Percentiles rank a stretch among this genome's conserved stretches.
Evolutionary conservation across 768 basidiomycete species (phyloP).

Genomic region (Leccinum longicurvipes): DNA sequence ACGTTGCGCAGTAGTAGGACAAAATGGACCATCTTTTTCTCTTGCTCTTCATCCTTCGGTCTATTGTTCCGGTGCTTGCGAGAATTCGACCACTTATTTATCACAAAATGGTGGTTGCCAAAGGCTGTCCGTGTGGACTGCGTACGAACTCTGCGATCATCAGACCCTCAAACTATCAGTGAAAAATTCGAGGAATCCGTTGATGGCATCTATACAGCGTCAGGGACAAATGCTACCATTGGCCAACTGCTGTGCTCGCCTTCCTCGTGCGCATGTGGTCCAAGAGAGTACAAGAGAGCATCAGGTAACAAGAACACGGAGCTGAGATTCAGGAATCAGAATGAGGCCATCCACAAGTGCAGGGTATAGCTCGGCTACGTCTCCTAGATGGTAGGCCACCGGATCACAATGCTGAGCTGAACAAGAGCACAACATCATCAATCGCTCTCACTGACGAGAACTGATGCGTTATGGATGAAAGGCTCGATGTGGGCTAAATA

Average conservation of each 20-base stretch:
- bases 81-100: neutral
- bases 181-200: constrained; percentile 4
- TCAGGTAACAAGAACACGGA: constrained; percentile 9
- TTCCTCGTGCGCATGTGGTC: constrained; percentile 14
- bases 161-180: neutral
- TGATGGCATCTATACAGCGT: constrained; percentile 9
- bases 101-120: neutral
- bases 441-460: constrained; percentile 11
- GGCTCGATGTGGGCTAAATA: constrained; percentile 2
- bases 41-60: neutral
- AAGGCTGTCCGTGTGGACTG: neutral
- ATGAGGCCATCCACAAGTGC: constrained; percentile 7
- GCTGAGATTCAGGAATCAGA: constrained; percentile 12
- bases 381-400: constrained; percentile 4
- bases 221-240: neutral
- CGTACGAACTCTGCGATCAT: neutral
- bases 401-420: neutral
- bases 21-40: neutral
- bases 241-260: neutral
- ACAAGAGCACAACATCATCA: neutral
- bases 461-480: neutral
- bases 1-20: too few species aligned
- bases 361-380: constrained; percentile 15
- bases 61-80: too few species aligned
- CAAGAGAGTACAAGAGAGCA: constrained; percentile 12